Evolutionary conservation across 129 eudicot species (phyloP), one percentile per base, ranked within the genome.

Genomic region (Arctium minus): DNA sequence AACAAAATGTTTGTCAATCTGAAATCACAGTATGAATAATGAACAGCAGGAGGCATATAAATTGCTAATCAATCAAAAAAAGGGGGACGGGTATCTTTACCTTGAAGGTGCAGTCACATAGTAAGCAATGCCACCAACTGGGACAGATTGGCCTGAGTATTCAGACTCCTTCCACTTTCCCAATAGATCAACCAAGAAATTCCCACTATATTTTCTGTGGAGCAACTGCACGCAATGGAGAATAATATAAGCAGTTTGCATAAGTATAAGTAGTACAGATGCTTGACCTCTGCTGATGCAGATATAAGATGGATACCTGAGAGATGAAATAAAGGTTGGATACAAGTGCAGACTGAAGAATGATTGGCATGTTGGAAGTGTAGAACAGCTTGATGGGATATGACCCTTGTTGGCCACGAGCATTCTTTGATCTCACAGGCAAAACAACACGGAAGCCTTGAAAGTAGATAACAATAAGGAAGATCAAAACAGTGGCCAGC

Each of bases 341-440:
- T 27, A 93, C 98, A 82, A 93, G 96, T 56, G 98, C 97, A 74
- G 97, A 93, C 44, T 91, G 98, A 50, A 93, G 88, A 82, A 93
- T 93, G 72, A 93, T 93, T 11, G 98, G 98, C 98, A 91, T 93
- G 86, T 91, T 91, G 72, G 97, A 91, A 75, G 98, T 93, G 92
- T 93, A 93, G 81, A 93, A 93, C 72, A 93, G 79, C 87, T 93
- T 93, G 42, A 93, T 93, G 71, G 97, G 97, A 65, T 93, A 93
- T 5, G 97, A 89, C 8, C 97, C 97, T 83, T 93, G 97, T 81
- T 93, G 97, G 2, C 97, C 96, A 77, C 97, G 92, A 50, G 97
- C 94, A 86, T 91, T 92, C 89, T 94, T 94, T 60, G 98, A 92
- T 67, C 98, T 86, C 75, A 94, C 97, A 11, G 98, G 98, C 89